A percentile compares a stretch with the other conserved stretches of the same genome.
These are phyloP conservation scores for Mortierella polycephala DNA, from an alignment of 371 early-diverging fungal species.

Conservation along the genomic window DNA sequence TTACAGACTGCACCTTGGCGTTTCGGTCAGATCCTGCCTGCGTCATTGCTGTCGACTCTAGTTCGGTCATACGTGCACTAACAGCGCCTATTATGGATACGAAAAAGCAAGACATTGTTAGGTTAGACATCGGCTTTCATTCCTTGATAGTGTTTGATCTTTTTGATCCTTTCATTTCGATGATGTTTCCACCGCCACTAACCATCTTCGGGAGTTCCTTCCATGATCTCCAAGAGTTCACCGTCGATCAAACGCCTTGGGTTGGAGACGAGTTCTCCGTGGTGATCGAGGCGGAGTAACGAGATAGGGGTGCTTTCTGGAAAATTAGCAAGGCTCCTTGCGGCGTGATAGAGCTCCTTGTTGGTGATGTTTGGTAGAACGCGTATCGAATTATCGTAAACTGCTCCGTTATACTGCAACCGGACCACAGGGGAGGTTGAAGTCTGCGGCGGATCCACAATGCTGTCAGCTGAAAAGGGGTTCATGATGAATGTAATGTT, in stretches of 20 bases:
- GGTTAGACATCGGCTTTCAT: background rate
- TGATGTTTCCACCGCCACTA: background rate
- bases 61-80: conserved; percentile 35
- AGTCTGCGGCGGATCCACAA: background rate
- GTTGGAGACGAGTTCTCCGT: conserved; percentile 37
- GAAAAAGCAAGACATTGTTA: background rate
- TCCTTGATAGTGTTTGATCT: background rate
- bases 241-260: conserved; percentile 25
- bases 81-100: conserved; percentile 20
- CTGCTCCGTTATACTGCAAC: conserved; percentile 49
- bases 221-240: conserved; percentile 46
- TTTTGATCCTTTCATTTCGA: background rate
- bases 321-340: conserved; percentile 35
- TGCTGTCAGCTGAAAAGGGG: conserved; percentile 8
- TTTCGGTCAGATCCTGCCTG: conserved; percentile 14
- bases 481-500: conserved; percentile 1
- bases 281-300: conserved; percentile 32
- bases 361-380: conserved; percentile 16
- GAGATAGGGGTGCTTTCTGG: conserved; percentile 14
- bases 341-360: conserved; percentile 28
- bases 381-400: conserved; percentile 51
- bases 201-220: conserved; percentile 38
- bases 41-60: background rate
- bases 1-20: conserved; percentile 31
- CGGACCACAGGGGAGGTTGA: conserved; percentile 33